Base-by-base conservation (phyloP, 192 early-diverging fungal genomes). In the Coemansia sp. region DNA sequence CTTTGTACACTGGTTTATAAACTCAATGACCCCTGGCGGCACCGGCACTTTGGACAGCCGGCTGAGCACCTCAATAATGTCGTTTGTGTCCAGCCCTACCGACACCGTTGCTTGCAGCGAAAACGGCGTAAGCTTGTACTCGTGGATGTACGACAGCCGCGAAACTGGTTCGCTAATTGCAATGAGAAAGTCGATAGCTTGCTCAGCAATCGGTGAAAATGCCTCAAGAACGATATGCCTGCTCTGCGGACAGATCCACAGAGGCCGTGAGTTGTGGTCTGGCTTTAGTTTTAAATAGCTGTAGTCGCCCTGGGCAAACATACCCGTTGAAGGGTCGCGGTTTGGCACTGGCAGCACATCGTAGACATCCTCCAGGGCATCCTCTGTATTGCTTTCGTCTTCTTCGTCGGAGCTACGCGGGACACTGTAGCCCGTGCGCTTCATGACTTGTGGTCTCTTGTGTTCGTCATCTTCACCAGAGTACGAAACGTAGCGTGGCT, bases 101-200 rank as follows among this genome's bases (percentile, higher is more conserved):
- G 94, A 95, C 5, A 99, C 95, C n/a, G 94, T 96, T 14, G 97
- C 97, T 69, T 98, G 95, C 4, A 99, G 84, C 22, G 93, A 95
- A 66, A 95, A 97, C 19, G 93, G 86, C 1, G 97, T 97, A 46
- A 99, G 72, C 66, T 90, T 88, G 82, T 98, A 99, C 78, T 99
- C 97, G 62, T 75, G 80, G 37, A 66, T 66, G 53, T 70, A 59
- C 44, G 78, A 73, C 12, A 84, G 89, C 69, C 92, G 84, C 66
- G 89, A 91, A 4, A 98, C 85, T 48, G 97, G 97, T 68, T 99
- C 97, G 53, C 93, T 91, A 58, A 99, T 93, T 15, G 96, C 89
- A 48, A 95, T 93, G 14, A 98, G 72, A 69, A 97, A 95, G 83
- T 99, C 97, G 50, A 93, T 91, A 0, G 96, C 96, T 65, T 95